These are phyloP conservation scores for Chimonanthus salicifolius DNA, from an alignment of 164 flowering plant species.

Conservation along the genomic window DNA sequence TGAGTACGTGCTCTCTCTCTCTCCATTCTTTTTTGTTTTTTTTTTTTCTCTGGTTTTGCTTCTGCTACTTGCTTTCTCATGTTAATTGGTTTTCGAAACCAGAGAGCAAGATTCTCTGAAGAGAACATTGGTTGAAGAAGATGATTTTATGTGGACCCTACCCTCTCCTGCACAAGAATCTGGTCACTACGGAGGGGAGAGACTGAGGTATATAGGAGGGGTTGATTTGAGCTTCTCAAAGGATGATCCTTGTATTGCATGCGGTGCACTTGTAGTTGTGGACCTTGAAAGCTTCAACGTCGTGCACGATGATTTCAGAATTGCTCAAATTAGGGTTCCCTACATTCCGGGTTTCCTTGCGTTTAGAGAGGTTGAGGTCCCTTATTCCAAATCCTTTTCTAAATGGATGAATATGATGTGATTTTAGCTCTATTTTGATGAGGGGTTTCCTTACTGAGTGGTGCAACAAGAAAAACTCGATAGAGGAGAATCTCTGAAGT, in stretches of 20 bases:
- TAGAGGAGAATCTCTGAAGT: too few species aligned
- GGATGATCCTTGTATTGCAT: constrained; percentile 57
- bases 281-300: constrained; percentile 43
- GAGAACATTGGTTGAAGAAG: constrained; percentile 39
- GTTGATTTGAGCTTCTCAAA: constrained; percentile 83
- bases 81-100: constrained; percentile 1
- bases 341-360: constrained; percentile 92
- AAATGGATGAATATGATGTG: not conserved
- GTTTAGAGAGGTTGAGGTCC: constrained; percentile 64
- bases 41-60: not conserved
- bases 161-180: constrained; percentile 14
- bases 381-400: not conserved
- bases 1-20: not conserved
- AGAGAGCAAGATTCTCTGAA: constrained; percentile 57
- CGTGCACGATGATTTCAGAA: constrained; percentile 55
- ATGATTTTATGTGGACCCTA: constrained; percentile 54
- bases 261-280: constrained; percentile 70
- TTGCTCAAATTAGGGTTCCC: constrained; percentile 49
- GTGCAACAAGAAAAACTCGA: too few species aligned
- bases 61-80: not conserved
- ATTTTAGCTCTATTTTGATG: not conserved
- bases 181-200: constrained; percentile 5
- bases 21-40: not conserved
- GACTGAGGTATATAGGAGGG: constrained; percentile 73
- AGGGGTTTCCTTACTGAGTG: not conserved